Evolutionary conservation across 768 basidiomycete genomes (phyloP).

Genomic region (Epithele typhae): DNA sequence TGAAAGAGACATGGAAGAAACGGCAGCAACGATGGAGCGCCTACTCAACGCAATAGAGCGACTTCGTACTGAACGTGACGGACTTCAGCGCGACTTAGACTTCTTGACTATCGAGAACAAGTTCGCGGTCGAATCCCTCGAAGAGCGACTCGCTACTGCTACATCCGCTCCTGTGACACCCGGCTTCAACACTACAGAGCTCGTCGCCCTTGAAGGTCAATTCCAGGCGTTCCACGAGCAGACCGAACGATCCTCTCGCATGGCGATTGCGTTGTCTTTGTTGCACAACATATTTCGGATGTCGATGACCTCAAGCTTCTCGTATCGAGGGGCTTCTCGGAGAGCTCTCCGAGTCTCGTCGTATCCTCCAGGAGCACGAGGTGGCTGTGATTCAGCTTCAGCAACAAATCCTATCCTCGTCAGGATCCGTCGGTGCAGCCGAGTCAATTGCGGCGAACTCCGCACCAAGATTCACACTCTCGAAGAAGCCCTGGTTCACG

Average conservation of each 20-base stretch:
- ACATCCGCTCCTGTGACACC: conserved; percentile 5
- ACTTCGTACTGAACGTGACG: conserved; percentile 62
- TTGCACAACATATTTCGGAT: conserved; percentile 14
- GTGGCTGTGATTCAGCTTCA: no score
- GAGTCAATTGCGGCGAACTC: conserved; percentile 7
- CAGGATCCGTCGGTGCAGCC: no score
- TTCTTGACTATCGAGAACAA: conserved; percentile 66
- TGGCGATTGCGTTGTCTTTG: conserved; percentile 12
- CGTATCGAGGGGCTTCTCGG: no score
- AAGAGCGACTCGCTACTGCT: conserved; percentile 41
- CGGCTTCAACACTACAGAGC: conserved; percentile 5
- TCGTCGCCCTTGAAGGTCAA: conserved; percentile 18
- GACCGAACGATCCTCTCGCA: conserved; percentile 1
- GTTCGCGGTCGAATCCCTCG: conserved; percentile 57
- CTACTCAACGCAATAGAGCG: conserved; percentile 63
- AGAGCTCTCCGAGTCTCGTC: no score
- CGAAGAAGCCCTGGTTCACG: conserved; percentile 15
- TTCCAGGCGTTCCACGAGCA: conserved; percentile 6
- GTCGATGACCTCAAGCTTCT: conserved; percentile 1
- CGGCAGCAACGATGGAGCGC: conserved; percentile 32
- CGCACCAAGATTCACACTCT: conserved; percentile 13
- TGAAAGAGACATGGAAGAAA: conserved; percentile 12
- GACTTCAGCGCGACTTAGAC: conserved; percentile 55
- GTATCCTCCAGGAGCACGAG: no score
- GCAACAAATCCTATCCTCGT: conserved; percentile 10